A percentile compares a stretch with the other conserved stretches of the same genome.
These are phyloP conservation scores for Apiospora marii DNA, from an alignment of 2,329 filamentous ascomycete species.

Conservation along the genomic window DNA sequence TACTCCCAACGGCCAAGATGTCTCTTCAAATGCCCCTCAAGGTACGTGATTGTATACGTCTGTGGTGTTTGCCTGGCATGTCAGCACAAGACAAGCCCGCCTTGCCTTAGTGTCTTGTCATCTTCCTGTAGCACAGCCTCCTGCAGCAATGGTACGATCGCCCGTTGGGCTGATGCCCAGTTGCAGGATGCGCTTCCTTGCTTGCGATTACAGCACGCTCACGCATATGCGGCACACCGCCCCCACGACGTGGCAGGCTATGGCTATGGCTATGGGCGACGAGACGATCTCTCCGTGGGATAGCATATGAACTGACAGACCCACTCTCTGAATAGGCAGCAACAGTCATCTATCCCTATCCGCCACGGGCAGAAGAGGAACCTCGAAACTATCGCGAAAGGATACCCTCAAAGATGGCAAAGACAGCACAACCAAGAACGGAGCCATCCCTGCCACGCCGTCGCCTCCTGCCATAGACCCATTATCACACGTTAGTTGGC, in stretches of 20 bases:
- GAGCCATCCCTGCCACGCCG: slow-evolving; percentile 28
- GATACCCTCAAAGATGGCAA: slow-evolving; percentile 39
- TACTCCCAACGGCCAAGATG: neutral
- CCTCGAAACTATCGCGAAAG: slow-evolving; percentile 36
- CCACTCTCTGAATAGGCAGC: slow-evolving; percentile 30
- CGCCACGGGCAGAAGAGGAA: slow-evolving; percentile 34
- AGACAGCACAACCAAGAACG: slow-evolving; percentile 32
- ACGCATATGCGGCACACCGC: neutral
- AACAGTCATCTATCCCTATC: slow-evolving; percentile 32
- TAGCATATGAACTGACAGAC: neutral
- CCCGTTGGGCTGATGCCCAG: neutral
- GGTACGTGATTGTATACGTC: neutral
- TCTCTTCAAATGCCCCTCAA: neutral
- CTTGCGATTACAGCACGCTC: neutral
- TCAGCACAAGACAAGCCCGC: neutral
- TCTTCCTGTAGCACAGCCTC: neutral
- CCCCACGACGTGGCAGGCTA: neutral
- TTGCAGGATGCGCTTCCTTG: slow-evolving; percentile 2
- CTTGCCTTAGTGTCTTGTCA: neutral
- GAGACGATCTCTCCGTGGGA: neutral
- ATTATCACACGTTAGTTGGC: slow-evolving; percentile 67
- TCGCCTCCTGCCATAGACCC: slow-evolving; percentile 65
- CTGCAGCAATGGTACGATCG: neutral
- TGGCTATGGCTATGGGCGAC: neutral
- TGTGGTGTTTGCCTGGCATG: neutral